Percentiles rank a stretch among this genome's conserved stretches.
Conservation (phyloP, 345 rosid genomes). For the Eutrema heterophyllum region DNA sequence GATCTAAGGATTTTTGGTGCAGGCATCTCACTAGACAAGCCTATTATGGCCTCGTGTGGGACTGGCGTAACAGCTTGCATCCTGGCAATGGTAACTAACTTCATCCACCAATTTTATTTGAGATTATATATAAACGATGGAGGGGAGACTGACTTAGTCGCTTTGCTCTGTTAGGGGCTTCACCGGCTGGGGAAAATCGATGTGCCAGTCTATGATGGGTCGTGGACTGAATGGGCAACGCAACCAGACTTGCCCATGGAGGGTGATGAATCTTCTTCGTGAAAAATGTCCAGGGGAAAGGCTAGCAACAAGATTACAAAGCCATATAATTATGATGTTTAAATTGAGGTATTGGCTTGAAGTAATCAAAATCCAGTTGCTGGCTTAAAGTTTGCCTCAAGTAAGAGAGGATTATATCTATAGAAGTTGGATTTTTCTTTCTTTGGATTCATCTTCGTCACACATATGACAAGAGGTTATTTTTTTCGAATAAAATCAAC, state of each 20-base stretch:
- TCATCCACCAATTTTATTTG: background rate
- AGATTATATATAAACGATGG: background rate
- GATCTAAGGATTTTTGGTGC: conserved; percentile 16
- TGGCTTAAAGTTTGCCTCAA: background rate
- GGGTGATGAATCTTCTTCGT: conserved; percentile 23
- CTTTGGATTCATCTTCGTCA: background rate
- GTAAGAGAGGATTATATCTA: conserved; percentile 12
- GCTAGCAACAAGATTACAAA: conserved; percentile 6
- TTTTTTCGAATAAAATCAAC: conserved; percentile 16
- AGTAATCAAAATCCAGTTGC: conserved; percentile 8
- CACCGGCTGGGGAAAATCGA: conserved; percentile 82
- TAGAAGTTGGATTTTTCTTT: background rate
- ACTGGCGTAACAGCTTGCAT: conserved; percentile 92
- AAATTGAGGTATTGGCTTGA: background rate
- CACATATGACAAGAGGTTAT: background rate
- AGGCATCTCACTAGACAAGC: conserved; percentile 80
- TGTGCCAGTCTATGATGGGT: conserved; percentile 89
- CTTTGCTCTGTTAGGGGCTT: conserved; percentile 55
- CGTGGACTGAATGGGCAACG: conserved; percentile 99
- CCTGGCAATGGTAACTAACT: conserved; percentile 68
- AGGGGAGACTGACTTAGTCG: background rate
- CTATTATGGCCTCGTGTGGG: conserved; percentile 77
- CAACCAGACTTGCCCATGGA: conserved; percentile 60
- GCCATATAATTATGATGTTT: background rate
- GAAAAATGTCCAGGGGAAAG: conserved; percentile 8